phyloP scores from a whole-genome alignment of 2,329 filamentous ascomycete genomes.

The Tolypocladium paradoxum region DNA sequence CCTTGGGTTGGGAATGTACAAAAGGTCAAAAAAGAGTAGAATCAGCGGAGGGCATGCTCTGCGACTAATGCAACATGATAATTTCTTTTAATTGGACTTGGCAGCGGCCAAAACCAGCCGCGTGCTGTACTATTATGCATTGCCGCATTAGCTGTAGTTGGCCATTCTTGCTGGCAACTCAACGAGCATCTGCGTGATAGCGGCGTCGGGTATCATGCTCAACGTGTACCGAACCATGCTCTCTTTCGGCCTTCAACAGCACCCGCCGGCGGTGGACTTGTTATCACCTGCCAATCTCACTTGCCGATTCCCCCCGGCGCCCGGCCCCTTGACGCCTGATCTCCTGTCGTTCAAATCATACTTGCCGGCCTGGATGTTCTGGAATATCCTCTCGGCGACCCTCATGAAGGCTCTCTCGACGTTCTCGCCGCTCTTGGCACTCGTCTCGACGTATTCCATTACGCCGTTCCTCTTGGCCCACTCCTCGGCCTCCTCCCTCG shows the following conservation, averaged over 20 bases:
- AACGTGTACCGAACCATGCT: neutral
- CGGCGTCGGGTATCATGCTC: conserved; percentile 18
- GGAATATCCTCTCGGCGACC: conserved; percentile 89
- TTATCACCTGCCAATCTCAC: conserved; percentile 33
- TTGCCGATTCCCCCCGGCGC: conserved; percentile 34
- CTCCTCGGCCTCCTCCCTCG: conserved; percentile 69
- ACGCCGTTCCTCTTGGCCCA: conserved; percentile 84
- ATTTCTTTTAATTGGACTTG: conserved; percentile 5
- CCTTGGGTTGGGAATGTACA: conserved; percentile 11
- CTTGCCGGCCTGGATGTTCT: conserved; percentile 89
- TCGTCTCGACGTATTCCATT: conserved; percentile 90
- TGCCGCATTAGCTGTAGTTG: neutral
- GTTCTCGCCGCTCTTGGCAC: conserved; percentile 87
- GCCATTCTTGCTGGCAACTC: neutral
- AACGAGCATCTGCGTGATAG: neutral
- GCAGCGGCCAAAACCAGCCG: neutral
- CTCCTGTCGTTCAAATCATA: conserved; percentile 91
- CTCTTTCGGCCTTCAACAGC: conserved; percentile 27
- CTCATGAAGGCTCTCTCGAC: conserved; percentile 90
- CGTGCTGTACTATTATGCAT: neutral
- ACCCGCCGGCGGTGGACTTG: conserved; percentile 30
- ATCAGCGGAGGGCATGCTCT: conserved; percentile 11
- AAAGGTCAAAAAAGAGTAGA: conserved; percentile 9
- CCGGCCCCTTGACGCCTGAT: conserved; percentile 75
- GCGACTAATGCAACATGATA: conserved; percentile 20